Evolutionary conservation across 2,329 filamentous ascomycete species (phyloP).

Genomic region (Venturia pyrina): DNA sequence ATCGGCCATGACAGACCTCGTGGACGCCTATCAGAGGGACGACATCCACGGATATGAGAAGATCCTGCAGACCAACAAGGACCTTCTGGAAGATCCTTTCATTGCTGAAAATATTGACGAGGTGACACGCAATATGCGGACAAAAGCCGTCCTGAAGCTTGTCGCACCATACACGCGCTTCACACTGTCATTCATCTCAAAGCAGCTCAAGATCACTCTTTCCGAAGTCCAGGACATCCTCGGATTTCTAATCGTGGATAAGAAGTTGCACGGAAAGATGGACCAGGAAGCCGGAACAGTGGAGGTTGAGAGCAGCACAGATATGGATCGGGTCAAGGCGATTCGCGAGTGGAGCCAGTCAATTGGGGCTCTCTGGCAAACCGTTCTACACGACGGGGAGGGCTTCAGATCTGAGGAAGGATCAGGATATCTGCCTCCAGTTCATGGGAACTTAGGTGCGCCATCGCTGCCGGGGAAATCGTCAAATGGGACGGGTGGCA

Average conservation of each 20-base stretch:
- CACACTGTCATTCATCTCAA: constrained; percentile 77
- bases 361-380: constrained; percentile 57
- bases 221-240: constrained; percentile 89
- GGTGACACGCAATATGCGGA: constrained; percentile 95
- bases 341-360: constrained; percentile 64
- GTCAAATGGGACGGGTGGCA: constrained; percentile 20
- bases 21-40: constrained; percentile 91
- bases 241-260: constrained; percentile 86
- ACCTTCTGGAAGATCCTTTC: constrained; percentile 84
- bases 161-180: constrained; percentile 94
- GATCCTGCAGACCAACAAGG: constrained; percentile 76
- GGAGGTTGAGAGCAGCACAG: constrained; percentile 63
- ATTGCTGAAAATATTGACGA: constrained; percentile 99
- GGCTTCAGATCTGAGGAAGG: constrained; percentile 49
- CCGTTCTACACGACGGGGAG: constrained; percentile 68
- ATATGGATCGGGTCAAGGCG: constrained; percentile 63
- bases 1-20: constrained; percentile 91
- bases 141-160: constrained; percentile 85
- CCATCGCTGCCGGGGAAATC: constrained; percentile 18
- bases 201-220: constrained; percentile 74
- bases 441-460: constrained; percentile 14
- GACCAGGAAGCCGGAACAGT: constrained; percentile 81
- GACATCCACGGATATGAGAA: constrained; percentile 87
- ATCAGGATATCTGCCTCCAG: constrained; percentile 3
- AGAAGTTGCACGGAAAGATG: constrained; percentile 77